A percentile compares a stretch with the other conserved stretches of the same genome.
Evolutionary conservation across 73 alveolate genomes (phyloP).

Genomic region (Tetrahymena borealis): DNA sequence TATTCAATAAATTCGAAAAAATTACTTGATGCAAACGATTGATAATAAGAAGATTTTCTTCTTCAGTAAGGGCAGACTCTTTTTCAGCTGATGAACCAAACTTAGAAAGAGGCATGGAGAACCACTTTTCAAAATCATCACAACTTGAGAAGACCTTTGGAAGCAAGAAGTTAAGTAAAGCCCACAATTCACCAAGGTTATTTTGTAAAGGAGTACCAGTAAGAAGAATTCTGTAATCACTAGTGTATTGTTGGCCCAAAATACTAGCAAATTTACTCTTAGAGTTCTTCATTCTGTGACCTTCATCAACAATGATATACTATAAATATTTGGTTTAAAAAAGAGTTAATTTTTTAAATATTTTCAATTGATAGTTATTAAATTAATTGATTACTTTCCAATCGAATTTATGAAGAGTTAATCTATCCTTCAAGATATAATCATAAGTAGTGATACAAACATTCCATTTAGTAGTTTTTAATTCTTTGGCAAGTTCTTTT

Average conservation of each 20-base stretch:
- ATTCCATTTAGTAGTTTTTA: slow-evolving; percentile 70
- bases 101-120: slow-evolving; percentile 85
- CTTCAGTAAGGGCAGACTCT: slow-evolving; percentile 90
- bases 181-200: slow-evolving; percentile 97
- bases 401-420: slow-evolving; percentile 72
- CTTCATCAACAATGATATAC: slow-evolving; percentile 98
- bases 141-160: slow-evolving; percentile 95
- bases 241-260: slow-evolving; percentile 81
- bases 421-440: slow-evolving; percentile 88
- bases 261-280: slow-evolving; percentile 92
- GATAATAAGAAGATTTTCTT: slow-evolving; percentile 89
- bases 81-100: slow-evolving; percentile 60
- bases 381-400: slow-evolving; percentile 31
- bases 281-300: slow-evolving; percentile 97
- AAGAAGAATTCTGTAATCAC: slow-evolving; percentile 90
- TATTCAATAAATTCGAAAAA: neutral
- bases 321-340: slow-evolving; percentile 39
- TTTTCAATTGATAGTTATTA: neutral
- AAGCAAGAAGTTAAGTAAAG: slow-evolving; percentile 88
- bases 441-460: slow-evolving; percentile 95
- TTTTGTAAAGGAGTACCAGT: slow-evolving; percentile 98
- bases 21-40: slow-evolving; percentile 84
- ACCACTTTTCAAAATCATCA: slow-evolving; percentile 99
- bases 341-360: neutral
- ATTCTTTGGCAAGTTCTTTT: slow-evolving; percentile 52